Evolutionary conservation across 2,329 filamentous ascomycete species (phyloP).

Genomic region (Colletotrichum caudatum): DNA sequence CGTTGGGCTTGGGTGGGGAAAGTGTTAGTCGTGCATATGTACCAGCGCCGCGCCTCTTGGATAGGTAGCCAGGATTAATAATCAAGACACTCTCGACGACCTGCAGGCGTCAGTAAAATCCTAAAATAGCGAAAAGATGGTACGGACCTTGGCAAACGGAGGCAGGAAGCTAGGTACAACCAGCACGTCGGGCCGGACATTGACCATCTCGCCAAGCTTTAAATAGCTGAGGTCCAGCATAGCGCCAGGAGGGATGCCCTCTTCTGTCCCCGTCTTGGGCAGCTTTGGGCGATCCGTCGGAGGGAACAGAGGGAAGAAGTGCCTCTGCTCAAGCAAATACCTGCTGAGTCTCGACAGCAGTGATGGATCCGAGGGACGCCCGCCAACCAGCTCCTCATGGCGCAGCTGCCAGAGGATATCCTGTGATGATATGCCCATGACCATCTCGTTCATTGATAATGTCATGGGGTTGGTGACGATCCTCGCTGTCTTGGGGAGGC

Average conservation of each 20-base stretch:
- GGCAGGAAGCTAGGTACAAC: slow-evolving; percentile 85
- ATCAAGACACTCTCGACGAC: slow-evolving; percentile 90
- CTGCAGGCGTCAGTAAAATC: slow-evolving; percentile 57
- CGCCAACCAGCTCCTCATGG: slow-evolving; percentile 76
- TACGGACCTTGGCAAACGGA: slow-evolving; percentile 85
- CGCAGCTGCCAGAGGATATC: slow-evolving; percentile 87
- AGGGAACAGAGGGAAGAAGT: slow-evolving; percentile 92
- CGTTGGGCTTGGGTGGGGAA: slow-evolving; percentile 70
- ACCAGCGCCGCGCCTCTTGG: slow-evolving; percentile 85
- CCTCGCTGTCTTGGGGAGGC: slow-evolving; percentile 79
- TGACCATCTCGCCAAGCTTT: slow-evolving; percentile 91
- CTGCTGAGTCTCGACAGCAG: slow-evolving; percentile 78
- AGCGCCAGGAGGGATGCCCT: slow-evolving; percentile 75
- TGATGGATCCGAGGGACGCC: slow-evolving; percentile 67
- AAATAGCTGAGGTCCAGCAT: slow-evolving; percentile 86
- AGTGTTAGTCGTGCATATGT: slow-evolving; percentile 87
- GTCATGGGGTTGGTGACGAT: slow-evolving; percentile 93
- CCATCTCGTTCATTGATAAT: slow-evolving; percentile 86
- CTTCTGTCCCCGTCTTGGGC: slow-evolving; percentile 72
- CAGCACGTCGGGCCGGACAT: slow-evolving; percentile 85
- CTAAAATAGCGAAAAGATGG: neutral
- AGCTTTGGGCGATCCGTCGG: slow-evolving; percentile 76
- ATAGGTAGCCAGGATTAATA: slow-evolving; percentile 90
- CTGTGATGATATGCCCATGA: slow-evolving; percentile 84
- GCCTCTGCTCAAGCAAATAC: slow-evolving; percentile 88